phyloP scores from a whole-genome alignment of 768 basidiomycete genomes.

The Leccinum pellstonianum region DNA sequence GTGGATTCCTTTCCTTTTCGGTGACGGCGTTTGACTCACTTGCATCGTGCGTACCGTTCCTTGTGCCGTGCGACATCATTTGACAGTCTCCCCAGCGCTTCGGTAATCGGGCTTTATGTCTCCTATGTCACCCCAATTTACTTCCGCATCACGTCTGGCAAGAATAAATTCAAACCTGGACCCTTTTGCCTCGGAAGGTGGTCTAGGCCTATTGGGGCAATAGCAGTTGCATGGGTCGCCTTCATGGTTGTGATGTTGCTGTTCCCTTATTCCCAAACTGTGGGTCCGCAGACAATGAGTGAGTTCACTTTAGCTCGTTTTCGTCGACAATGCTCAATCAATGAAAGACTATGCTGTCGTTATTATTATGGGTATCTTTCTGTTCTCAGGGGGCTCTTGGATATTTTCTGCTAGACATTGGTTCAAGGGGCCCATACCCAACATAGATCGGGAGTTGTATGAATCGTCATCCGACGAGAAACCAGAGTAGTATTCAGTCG shows the following conservation, averaged over 20 bases:
- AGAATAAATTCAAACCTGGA: constrained; percentile 33
- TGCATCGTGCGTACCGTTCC: constrained; percentile 29
- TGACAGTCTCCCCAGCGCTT: constrained; percentile 19
- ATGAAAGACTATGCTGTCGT: constrained; percentile 25
- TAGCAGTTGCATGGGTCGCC: constrained; percentile 31
- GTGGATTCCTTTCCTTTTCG: constrained; percentile 37
- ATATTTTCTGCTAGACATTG: constrained; percentile 34
- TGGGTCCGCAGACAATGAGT: constrained; percentile 35
- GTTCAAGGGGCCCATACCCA: constrained; percentile 37
- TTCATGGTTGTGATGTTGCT: constrained; percentile 36
- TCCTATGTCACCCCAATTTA: constrained; percentile 40
- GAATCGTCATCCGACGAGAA: background rate
- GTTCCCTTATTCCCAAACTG: constrained; percentile 31
- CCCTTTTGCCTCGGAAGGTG: constrained; percentile 35
- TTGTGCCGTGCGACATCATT: background rate
- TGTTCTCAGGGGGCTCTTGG: constrained; percentile 35
- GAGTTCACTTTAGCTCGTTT: constrained; percentile 8
- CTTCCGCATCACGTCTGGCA: constrained; percentile 36
- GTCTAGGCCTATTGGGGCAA: constrained; percentile 31
- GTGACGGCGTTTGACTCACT: constrained; percentile 33
- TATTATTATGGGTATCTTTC: constrained; percentile 32
- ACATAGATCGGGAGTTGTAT: constrained; percentile 17
- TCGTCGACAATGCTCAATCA: too few relatives aligned
- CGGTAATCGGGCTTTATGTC: constrained; percentile 36
- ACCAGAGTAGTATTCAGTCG: background rate